Conservation (phyloP, 352 stramenopile genomes). For the Globisporangium splendens region DNA sequence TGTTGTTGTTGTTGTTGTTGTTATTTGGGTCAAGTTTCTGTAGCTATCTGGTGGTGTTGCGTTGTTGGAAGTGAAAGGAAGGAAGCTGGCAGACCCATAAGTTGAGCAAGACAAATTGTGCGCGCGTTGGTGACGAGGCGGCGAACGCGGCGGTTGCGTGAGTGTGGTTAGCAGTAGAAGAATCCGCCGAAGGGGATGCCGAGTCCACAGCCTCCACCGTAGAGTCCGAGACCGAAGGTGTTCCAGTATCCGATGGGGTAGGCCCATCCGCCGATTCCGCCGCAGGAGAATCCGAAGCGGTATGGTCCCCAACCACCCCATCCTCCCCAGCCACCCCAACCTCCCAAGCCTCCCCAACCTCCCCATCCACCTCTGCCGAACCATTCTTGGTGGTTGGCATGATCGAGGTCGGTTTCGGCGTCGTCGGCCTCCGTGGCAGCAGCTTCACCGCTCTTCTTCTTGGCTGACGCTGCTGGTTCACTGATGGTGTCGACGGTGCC, state of each 20-base stretch:
- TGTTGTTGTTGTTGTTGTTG: no score
- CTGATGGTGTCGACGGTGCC: not conserved
- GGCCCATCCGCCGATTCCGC: not conserved
- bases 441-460: no score
- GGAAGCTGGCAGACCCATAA: no score
- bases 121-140: no score
- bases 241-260: constrained; percentile 20
- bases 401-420: not conserved
- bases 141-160: not conserved
- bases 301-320: not conserved
- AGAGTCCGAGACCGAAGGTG: constrained; percentile 10
- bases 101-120: no score
- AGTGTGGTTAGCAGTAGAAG: constrained; percentile 10
- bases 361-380: not conserved
- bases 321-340: not conserved
- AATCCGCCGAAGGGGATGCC: constrained; percentile 6
- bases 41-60: no score
- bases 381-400: not conserved
- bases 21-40: no score
- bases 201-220: constrained; percentile 14
- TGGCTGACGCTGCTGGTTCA: not conserved
- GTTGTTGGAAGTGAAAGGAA: no score
- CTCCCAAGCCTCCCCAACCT: no score
- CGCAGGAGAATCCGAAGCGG: constrained; percentile 9
- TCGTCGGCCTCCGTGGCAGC: no score